Evolutionary conservation across 306 rosid species (phyloP).

Genomic region (Malus sieversii): DNA sequence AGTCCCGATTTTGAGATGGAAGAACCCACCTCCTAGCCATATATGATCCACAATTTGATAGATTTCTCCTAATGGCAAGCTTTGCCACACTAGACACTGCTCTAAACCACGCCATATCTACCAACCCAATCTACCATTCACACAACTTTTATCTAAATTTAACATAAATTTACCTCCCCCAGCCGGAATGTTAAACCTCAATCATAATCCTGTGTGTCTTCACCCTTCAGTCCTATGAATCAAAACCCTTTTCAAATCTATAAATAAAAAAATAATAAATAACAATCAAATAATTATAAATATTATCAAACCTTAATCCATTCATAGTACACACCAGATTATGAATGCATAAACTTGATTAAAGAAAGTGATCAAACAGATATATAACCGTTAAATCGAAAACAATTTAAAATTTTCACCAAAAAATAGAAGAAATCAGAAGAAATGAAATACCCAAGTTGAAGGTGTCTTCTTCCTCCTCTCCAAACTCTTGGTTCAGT

Average conservation of each 20-base stretch:
- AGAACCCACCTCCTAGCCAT: constrained; percentile 46
- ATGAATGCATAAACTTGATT: not conserved
- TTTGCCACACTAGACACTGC: constrained; percentile 67
- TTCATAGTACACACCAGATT: not conserved
- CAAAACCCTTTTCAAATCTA: not conserved
- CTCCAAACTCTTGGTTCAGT: not conserved
- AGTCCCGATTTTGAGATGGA: constrained; percentile 43
- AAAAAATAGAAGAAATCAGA: too few relatives aligned
- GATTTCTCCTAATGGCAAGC: constrained; percentile 50
- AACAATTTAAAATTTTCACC: too few relatives aligned
- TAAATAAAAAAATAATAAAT: not conserved
- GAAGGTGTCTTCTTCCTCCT: not conserved
- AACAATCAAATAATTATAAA: not conserved
- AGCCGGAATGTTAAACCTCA: not conserved
- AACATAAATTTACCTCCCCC: not conserved
- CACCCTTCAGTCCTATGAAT: not conserved
- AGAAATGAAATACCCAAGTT: not conserved
- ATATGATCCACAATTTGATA: constrained; percentile 51
- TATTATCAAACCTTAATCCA: not conserved
- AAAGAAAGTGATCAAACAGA: not conserved
- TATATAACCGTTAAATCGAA: too few relatives aligned
- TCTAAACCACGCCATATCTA: constrained; percentile 81
- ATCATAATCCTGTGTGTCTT: not conserved
- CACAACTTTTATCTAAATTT: not conserved
- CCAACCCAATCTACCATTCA: constrained; percentile 11